A percentile compares a stretch with the other conserved stretches of the same genome.
Evolutionary conservation across 2,329 filamentous ascomycete species (phyloP).

Genomic region (Sphaerostilbella broomeana): DNA sequence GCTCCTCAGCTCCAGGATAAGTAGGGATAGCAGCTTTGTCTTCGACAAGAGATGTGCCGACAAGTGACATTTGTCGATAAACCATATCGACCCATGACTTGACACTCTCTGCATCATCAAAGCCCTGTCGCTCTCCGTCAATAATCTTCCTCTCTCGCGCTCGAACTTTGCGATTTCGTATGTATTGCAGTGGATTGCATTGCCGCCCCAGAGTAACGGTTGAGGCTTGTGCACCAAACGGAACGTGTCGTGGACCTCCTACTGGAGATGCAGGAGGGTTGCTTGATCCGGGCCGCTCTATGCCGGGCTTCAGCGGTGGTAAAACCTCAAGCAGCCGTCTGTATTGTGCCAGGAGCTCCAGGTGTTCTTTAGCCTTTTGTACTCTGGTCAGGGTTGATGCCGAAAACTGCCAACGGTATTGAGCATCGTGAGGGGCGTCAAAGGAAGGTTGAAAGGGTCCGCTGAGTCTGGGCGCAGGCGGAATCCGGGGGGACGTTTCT

Average conservation of each 20-base stretch:
- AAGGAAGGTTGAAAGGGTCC: constrained; percentile 44
- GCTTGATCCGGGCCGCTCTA: constrained; percentile 32
- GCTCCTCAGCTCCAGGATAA: constrained; percentile 41
- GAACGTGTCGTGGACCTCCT: constrained; percentile 24
- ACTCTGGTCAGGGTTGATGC: constrained; percentile 73
- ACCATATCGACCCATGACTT: constrained; percentile 71
- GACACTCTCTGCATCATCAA: constrained; percentile 66
- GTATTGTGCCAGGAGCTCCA: constrained; percentile 83
- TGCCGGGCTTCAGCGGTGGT: constrained; percentile 58
- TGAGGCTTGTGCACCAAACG: constrained; percentile 22
- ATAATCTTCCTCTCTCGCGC: constrained; percentile 70
- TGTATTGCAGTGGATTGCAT: constrained; percentile 90
- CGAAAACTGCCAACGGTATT: constrained; percentile 63
- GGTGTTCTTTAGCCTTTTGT: constrained; percentile 75
- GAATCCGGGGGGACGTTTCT: constrained; percentile 33
- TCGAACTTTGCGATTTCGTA: constrained; percentile 82
- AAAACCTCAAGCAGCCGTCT: constrained; percentile 71
- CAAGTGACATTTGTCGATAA: constrained; percentile 27
- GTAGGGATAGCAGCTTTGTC: constrained; percentile 32
- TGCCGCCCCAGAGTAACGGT: constrained; percentile 51
- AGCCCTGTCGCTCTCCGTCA: constrained; percentile 69
- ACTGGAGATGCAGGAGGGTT: constrained; percentile 37
- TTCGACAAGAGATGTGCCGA: constrained; percentile 20
- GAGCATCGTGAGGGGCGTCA: constrained; percentile 35
- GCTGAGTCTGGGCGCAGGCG: constrained; percentile 34